phyloP scores from a whole-genome alignment of 2,329 filamentous ascomycete species.

The Pseudogymnoascus sp. region DNA sequence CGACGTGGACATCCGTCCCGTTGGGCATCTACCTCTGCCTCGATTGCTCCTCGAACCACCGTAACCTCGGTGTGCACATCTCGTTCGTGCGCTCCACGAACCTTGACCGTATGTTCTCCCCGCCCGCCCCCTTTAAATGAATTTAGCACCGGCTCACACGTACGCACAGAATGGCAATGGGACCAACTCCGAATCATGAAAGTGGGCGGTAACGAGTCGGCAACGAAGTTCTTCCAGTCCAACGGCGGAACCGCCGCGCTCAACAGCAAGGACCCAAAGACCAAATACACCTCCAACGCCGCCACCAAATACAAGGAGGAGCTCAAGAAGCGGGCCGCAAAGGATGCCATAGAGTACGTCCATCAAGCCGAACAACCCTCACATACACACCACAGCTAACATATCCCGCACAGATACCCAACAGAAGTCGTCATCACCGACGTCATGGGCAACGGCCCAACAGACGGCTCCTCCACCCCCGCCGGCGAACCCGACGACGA shows the following conservation, averaged over 20 bases:
- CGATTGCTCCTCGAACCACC: conserved; percentile 94
- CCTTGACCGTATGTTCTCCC: conserved; percentile 74
- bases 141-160: conserved; percentile 21
- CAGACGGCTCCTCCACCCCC: conserved; percentile 66
- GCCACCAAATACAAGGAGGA: conserved; percentile 98
- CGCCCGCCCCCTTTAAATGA: conserved; percentile 7
- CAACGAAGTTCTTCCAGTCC: conserved; percentile 95
- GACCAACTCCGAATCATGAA: conserved; percentile 97
- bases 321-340: conserved; percentile 73
- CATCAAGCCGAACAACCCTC: background rate
- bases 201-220: conserved; percentile 94
- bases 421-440: conserved; percentile 81
- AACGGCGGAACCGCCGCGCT: conserved; percentile 91
- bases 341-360: conserved; percentile 76
- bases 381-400: conserved; percentile 18
- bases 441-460: conserved; percentile 48
- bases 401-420: conserved; percentile 56
- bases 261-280: conserved; percentile 92
- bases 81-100: conserved; percentile 98
- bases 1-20: conserved; percentile 95
- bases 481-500: conserved; percentile 77
- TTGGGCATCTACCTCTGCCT: conserved; percentile 97
- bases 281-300: conserved; percentile 90
- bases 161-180: conserved; percentile 83
- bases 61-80: conserved; percentile 96